phyloP scores from a whole-genome alignment of 2,329 filamentous ascomycete species.

The Aspergillus sp. region DNA sequence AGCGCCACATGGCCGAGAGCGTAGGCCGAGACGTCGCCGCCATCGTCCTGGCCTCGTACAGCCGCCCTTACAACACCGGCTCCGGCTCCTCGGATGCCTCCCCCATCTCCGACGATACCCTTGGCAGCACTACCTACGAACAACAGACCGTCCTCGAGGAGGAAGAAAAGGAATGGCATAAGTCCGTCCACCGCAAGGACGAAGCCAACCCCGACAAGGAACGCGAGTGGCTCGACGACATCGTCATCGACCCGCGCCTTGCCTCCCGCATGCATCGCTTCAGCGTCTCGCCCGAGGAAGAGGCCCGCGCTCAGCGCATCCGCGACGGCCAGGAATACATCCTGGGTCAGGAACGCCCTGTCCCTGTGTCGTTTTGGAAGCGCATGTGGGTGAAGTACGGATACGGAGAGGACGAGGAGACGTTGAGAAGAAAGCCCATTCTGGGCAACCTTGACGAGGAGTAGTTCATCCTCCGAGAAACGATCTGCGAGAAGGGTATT shows the following conservation, averaged over 20 bases:
- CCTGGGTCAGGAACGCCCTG: slow-evolving; percentile 60
- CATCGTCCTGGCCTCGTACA: slow-evolving; percentile 65
- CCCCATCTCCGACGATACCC: slow-evolving; percentile 20
- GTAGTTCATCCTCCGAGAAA: slow-evolving; percentile 20
- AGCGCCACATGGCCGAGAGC: slow-evolving; percentile 77
- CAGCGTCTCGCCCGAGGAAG: slow-evolving; percentile 68
- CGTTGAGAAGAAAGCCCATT: slow-evolving; percentile 41
- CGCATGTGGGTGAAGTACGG: slow-evolving; percentile 44
- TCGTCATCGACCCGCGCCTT: slow-evolving; percentile 77
- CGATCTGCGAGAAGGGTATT: too few relatives aligned
- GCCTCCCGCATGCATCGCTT: slow-evolving; percentile 79
- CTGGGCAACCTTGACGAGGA: slow-evolving; percentile 44
- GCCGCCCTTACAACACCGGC: slow-evolving; percentile 43
- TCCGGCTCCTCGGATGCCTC: slow-evolving; percentile 23
- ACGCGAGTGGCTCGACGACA: slow-evolving; percentile 72
- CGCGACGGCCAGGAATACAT: slow-evolving; percentile 68
- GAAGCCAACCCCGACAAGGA: slow-evolving; percentile 59
- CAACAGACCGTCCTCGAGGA: slow-evolving; percentile 65
- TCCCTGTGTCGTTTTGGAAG: slow-evolving; percentile 40
- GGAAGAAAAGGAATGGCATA: slow-evolving; percentile 83
- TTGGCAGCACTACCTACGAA: slow-evolving; percentile 53
- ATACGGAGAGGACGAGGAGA: slow-evolving; percentile 45
- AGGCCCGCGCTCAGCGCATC: slow-evolving; percentile 65
- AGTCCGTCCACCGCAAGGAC: slow-evolving; percentile 65
- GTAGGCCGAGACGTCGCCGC: slow-evolving; percentile 87